Base-by-base conservation (phyloP, 148 eudicot genomes). In the Camellia lanceoleosa region DNA sequence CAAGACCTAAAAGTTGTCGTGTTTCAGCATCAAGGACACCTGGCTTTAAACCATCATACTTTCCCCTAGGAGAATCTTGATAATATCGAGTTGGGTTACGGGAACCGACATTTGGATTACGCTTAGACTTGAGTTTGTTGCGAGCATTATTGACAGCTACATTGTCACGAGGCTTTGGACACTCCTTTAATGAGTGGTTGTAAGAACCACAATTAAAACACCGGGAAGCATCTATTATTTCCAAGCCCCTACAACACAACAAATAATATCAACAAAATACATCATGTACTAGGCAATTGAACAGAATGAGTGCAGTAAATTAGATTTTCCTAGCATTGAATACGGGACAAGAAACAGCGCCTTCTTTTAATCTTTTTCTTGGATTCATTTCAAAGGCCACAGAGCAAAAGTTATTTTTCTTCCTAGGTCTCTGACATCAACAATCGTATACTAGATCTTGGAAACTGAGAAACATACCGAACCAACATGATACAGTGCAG, bases 151-250 rank as follows among this genome's bases (percentile, higher is more conserved):
- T 93, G 52, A 96, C 97, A 73, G 97, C 98, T 74, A 42, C 87
- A 82, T 89, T 92, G 55, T 96, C 92, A 54, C 99, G 94, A 78
- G 99, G 99, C 84, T 90, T 96, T 68, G 94, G 91, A 81, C 99
- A 96, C 61, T 93, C 98, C 87, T 79, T 91, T 42, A 96, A 79
- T 19, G 97, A 84, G 83, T 96, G 99, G 83, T 80, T 87, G 71
- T 96, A 96, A 16, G 99, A 91, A 78, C 98, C 89, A 85, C 99
- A 96, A 77, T 96, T 96, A 89, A 96, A 96, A 85, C 99, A 95
- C 67, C 99, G 99, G 62, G 97, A 90, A 80, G 89, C 87, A 77
- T 93, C 93, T 76, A 84, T 14, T 76, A 87, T 80, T 62, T 92
- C 97, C 82, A 80, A 69, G 6, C 89, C 89, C 81, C 98, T 96